Evolutionary conservation across 257 asterid genomes (phyloP).

Genomic region (Oldenlandia corymbosa): DNA sequence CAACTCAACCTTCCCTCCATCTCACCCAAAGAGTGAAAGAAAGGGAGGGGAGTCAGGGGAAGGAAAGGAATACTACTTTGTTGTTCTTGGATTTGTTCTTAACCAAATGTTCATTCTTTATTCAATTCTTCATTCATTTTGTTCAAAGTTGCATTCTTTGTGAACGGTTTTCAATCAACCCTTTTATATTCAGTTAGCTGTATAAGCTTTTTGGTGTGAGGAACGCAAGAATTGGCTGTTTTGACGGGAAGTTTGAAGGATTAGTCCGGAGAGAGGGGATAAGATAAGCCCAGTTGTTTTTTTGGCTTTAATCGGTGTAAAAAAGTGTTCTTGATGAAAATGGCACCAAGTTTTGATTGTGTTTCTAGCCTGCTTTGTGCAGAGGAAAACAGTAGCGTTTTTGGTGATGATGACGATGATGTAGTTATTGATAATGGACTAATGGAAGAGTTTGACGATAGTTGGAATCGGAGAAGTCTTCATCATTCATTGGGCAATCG

Average conservation of each 20-base stretch:
- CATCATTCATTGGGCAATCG: too few species aligned
- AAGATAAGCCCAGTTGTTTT: neutral
- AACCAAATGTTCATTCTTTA: constrained; percentile 9
- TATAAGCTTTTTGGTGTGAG: neutral
- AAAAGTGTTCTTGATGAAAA: constrained; percentile 9
- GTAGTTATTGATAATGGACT: constrained; percentile 9
- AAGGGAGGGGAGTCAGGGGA: neutral
- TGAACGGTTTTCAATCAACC: constrained; percentile 1
- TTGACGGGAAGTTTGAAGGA: constrained; percentile 5
- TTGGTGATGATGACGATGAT: constrained; percentile 25
- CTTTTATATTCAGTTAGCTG: neutral
- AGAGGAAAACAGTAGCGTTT: constrained; percentile 29
- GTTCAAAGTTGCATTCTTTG: constrained; percentile 5
- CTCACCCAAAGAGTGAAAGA: neutral
- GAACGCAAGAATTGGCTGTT: constrained; percentile 15
- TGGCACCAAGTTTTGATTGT: constrained; percentile 40
- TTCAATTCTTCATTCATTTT: constrained; percentile 9
- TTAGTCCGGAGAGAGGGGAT: neutral
- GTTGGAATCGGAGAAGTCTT: constrained; percentile 21
- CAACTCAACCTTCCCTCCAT: constrained; percentile 11
- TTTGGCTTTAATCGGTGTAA: too few species aligned
- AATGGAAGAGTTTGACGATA: constrained; percentile 17
- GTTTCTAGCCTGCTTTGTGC: constrained; percentile 36
- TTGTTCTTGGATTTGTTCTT: neutral
- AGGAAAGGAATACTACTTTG: constrained; percentile 4